Evolutionary conservation across 768 basidiomycete genomes (phyloP), one percentile per base, ranked within the genome.

Genomic region (Clathrus columnatus): DNA sequence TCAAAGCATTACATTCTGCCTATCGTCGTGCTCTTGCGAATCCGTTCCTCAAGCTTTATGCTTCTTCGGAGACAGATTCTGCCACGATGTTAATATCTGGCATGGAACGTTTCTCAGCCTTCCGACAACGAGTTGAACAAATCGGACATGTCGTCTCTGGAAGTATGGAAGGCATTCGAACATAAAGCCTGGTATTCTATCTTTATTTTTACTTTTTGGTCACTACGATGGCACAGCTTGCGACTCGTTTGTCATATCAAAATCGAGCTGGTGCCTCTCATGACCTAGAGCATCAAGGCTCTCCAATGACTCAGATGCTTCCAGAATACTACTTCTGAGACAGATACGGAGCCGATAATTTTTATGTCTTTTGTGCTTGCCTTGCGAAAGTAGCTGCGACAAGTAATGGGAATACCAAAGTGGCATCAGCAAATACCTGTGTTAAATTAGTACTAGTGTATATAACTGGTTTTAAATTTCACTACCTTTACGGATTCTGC

Each of bases 371-470:
- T 10, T 23, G 30, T 4, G 48, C 10, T 28, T 72, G 73, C 62
- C 77, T 72, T 11, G 87, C 91, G 67, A 93, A 98, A 2, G 96
- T 97, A 8, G 91, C 92, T 5, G 95, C 94, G 1, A 99, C 94
- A 4, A 98, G 71, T 64, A 99, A 72, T 1, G 96, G 96, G 69
- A 98, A 98, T 7, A 92, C 94, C 20, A 99, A 73, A 0, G 95
- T 99, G 6, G 95, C 95, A 62, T 98, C 95, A n/a, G 94, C 93
- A 62, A 83, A 95, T 5, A 95, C 88, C 77, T 78, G 36, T 17
- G 14, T 43, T 46, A 11, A 41, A n/a, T 59, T 28, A 50, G 49
- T 17, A 28, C n/a, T 30, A 20, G 18, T 27, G 50, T 17, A 11
- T 5, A 21, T 63, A 23, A 62, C 43, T 45, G 14, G n/a, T 7